phyloP scores from a whole-genome alignment of 768 basidiomycete genomes.

The Pulveroboletus sp. region DNA sequence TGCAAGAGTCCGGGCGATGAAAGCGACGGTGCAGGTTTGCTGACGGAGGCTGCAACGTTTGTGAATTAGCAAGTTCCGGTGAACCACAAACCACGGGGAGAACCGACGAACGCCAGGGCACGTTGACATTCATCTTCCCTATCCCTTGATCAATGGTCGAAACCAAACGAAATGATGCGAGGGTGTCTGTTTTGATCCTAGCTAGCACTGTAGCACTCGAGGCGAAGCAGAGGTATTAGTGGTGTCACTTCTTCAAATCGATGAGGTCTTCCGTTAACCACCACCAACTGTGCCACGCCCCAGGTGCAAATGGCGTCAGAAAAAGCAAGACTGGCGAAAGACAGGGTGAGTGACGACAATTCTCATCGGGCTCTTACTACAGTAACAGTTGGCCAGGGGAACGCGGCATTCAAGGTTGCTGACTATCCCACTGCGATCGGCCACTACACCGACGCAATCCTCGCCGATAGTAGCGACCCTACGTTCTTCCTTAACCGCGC shows the following conservation, averaged over 20 bases:
- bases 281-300: slow-evolving; percentile 1
- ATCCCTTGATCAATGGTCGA: not conserved
- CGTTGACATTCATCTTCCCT: slow-evolving; percentile 8
- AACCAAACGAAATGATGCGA: not conserved
- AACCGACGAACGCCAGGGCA: slow-evolving; percentile 25
- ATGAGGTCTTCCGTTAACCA: slow-evolving; percentile 1
- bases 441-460: slow-evolving; percentile 77
- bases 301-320: slow-evolving; percentile 30
- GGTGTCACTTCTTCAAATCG: not conserved
- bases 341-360: slow-evolving; percentile 18
- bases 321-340: slow-evolving; percentile 32
- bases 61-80: slow-evolving; percentile 8
- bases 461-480: slow-evolving; percentile 65
- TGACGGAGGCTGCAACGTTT: slow-evolving; percentile 46
- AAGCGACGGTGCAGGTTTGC: slow-evolving; percentile 47
- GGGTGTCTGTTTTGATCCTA: not conserved
- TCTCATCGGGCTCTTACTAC: not conserved
- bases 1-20: slow-evolving; percentile 53
- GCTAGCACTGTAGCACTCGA: not conserved
- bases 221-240: not conserved
- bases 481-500: slow-evolving; percentile 85
- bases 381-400: slow-evolving; percentile 53
- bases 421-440: slow-evolving; percentile 79
- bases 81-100: not conserved
- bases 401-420: slow-evolving; percentile 76